Evolutionary conservation across 2,329 filamentous ascomycete genomes (phyloP), one percentile per base, ranked within the genome.

Genomic region (Alternaria infectoria): DNA sequence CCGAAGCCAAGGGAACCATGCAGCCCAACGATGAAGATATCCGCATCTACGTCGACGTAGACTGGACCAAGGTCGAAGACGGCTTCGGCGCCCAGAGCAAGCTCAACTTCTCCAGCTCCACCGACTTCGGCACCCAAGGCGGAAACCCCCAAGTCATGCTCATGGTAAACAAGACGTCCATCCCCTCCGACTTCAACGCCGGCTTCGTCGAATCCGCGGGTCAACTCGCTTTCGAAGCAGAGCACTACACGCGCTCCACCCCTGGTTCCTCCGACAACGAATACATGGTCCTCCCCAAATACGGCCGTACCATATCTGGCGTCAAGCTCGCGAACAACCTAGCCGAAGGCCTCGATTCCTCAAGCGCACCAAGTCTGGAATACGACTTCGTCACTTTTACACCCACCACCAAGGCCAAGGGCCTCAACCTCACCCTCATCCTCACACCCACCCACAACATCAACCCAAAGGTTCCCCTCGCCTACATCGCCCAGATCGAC

Each of bases 401-500:
- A 2, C 65, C 73, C 7, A 77, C 75, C 0, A 72, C 76, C 3
- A 32, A 67, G 7, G 62, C 73, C 8, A 81, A 78, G 26, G 67
- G 72, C 3, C 70, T 79, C 12, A 80, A 80, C 50, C 61, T 83
- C 2, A 81, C 80, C 1, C 71, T 83, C 21, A 80, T 81, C 32
- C 79, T 84, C 19, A 80, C 79, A 1, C 78, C 80, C 4, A 79
- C 82, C 0, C 79, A 87, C 5, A 87, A 88, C 68, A 82, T 84
- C 6, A 82, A 86, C 59, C 85, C 86, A 1, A 76, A 79, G 21
- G 78, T 81, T 2, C 82, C 80, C 3, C 83, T 88, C 72, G 80
- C 79, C 6, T 88, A 86, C 65, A 83, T 86, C 5, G 75, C 86
- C 3, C 80, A 82, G 6, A 73, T 88, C 15, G 83, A 86, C 50